Evolutionary conservation across 257 asterid species (phyloP).

Genomic region (Petrea volubilis): DNA sequence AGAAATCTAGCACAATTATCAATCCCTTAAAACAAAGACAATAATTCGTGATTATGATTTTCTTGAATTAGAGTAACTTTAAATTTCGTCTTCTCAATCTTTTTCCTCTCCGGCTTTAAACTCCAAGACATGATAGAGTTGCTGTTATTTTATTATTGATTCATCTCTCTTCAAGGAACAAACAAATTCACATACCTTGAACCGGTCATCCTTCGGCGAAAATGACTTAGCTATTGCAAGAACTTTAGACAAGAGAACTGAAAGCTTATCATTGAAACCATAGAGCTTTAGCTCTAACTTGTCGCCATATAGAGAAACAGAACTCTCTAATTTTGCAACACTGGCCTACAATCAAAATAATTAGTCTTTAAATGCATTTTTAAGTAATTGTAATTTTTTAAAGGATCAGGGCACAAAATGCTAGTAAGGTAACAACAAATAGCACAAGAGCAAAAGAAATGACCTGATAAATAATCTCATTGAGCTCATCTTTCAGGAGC

Average conservation of each 20-base stretch:
- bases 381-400: not conserved
- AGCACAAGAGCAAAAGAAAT: slow-evolving; percentile 23
- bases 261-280: slow-evolving; percentile 96
- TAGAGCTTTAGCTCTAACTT: slow-evolving; percentile 90
- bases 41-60: slow-evolving; percentile 5
- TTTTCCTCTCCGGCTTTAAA: not conserved
- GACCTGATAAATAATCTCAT: slow-evolving; percentile 97
- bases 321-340: slow-evolving; percentile 88
- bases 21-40: not conserved
- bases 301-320: slow-evolving; percentile 85
- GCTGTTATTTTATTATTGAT: slow-evolving; percentile 1
- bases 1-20: slow-evolving; percentile 10
- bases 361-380: not conserved
- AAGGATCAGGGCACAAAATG: slow-evolving; percentile 14
- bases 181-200: slow-evolving; percentile 55
- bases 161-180: slow-evolving; percentile 4
- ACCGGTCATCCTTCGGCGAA: slow-evolving; percentile 84
- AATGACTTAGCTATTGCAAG: slow-evolving; percentile 70
- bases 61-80: slow-evolving; percentile 8
- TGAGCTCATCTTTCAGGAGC: slow-evolving; percentile 94
- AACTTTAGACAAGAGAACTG: slow-evolving; percentile 78
- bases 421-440: slow-evolving; percentile 14
- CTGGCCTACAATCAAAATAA: slow-evolving; percentile 71
- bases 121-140: slow-evolving; percentile 8
- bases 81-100: not conserved